Base-by-base conservation (phyloP, 1,284 basidiomycete species). In the Irpex sp. region DNA sequence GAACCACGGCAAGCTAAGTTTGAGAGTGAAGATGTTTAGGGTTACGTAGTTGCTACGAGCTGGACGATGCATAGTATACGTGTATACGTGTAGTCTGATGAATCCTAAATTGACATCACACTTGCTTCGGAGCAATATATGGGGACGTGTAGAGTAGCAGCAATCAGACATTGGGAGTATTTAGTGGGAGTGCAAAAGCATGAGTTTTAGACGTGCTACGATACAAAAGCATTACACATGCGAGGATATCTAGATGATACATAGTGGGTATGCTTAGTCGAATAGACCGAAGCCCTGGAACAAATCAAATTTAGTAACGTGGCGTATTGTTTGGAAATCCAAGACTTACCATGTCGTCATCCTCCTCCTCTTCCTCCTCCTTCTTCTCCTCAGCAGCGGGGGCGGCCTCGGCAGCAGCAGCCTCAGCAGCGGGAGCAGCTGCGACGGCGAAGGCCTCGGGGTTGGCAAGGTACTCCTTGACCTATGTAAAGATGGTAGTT, bases 381-480 rank as follows among this genome's bases (percentile, higher is more conserved):
- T 85, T 83, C 64, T 76, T 82, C 66, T 81, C 80, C 64, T 79
- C 79, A 49, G 78, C 75, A 33, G 80, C 78, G 51, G 79, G 80
- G 63, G 78, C 79, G 47, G 77, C 77, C 52, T 79, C 78, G 53
- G 80, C 80, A 33, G 78, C 77, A 62, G 80, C 78, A 48, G 79
- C 80, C 19, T 79, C 81, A 42, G 82, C 82, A 60, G 83, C 86
- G 67, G 83, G 82, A 58, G 89, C 80, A 60, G 91, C 89, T 56
- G 88, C 91, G 65, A 80, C 90, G 63, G 91, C 94, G 74, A 96
- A 98, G 36, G 95, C 96, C 67, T 97, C 94, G 62, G 96, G 96
- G 85, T 98, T 97, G 75, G 91, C 96, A 68, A 98, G 88, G 80
- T 90, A 93, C 75, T 93, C 96, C 85, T 98, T 98, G 79, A 91